Conservation (phyloP, 345 rosid species). For the Orychophragmus violaceus region DNA sequence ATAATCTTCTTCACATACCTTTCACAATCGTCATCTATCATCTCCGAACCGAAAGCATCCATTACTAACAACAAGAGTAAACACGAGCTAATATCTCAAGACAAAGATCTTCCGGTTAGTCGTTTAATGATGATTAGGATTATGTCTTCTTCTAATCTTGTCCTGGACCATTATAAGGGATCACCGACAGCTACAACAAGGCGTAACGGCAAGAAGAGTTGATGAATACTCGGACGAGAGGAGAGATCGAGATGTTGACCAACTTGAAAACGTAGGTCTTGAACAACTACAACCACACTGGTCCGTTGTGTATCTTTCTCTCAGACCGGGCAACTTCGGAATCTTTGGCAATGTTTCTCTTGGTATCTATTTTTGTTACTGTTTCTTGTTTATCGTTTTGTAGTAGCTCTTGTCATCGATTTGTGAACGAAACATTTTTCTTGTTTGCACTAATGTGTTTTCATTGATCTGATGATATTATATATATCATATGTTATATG, state of each 20-base stretch:
- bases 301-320: background rate
- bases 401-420: background rate
- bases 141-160: slow-evolving; percentile 11
- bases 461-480: background rate
- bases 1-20: background rate
- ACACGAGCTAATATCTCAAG: background rate
- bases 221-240: background rate
- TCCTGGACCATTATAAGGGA: background rate
- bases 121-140: slow-evolving; percentile 1
- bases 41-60: background rate
- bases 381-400: background rate
- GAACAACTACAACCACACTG: background rate
- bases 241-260: slow-evolving; percentile 14
- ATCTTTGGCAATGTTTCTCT: slow-evolving; percentile 34
- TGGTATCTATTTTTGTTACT: background rate
- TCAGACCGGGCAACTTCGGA: slow-evolving; percentile 32
- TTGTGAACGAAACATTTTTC: background rate
- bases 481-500: too few relatives aligned
- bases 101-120: slow-evolving; percentile 19
- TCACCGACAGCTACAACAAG: background rate
- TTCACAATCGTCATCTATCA: slow-evolving; percentile 20
- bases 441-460: background rate
- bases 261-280: background rate
- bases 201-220: background rate
- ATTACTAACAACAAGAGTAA: background rate